A percentile compares a stretch with the other conserved stretches of the same genome.
Conservation (phyloP, 495 filamentous ascomycete species). For the Penicillium psychrofluorescens region DNA sequence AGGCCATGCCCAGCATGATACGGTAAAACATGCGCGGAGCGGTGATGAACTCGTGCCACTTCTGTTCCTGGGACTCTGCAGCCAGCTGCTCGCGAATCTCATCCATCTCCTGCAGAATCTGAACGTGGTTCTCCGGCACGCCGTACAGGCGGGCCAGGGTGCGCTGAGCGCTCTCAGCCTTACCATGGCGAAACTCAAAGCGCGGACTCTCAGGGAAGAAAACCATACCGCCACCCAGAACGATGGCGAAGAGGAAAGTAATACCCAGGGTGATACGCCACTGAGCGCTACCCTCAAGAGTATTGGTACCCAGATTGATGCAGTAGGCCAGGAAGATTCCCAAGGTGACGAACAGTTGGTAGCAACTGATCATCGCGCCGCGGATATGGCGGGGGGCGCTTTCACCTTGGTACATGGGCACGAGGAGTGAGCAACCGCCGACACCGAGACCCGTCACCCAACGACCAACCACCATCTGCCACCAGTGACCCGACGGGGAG, state of each 20-base stretch:
- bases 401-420: slow-evolving; percentile 71
- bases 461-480: slow-evolving; percentile 47
- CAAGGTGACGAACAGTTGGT: slow-evolving; percentile 83
- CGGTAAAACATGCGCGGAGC: slow-evolving; percentile 69
- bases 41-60: slow-evolving; percentile 63
- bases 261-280: slow-evolving; percentile 79
- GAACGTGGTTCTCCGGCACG: slow-evolving; percentile 53
- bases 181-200: slow-evolving; percentile 58
- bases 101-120: slow-evolving; percentile 60
- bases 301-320: slow-evolving; percentile 70
- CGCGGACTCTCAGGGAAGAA: slow-evolving; percentile 68
- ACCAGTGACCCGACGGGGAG: slow-evolving; percentile 43
- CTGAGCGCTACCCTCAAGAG: slow-evolving; percentile 38
- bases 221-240: slow-evolving; percentile 66
- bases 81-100: slow-evolving; percentile 55
- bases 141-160: slow-evolving; percentile 68
- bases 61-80: slow-evolving; percentile 47
- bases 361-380: slow-evolving; percentile 61
- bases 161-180: slow-evolving; percentile 51
- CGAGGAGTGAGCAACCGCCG: slow-evolving; percentile 59
- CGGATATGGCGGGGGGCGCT: slow-evolving; percentile 59
- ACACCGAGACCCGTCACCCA: slow-evolving; percentile 62
- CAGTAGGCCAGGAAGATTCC: slow-evolving; percentile 77
- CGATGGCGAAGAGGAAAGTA: slow-evolving; percentile 64
- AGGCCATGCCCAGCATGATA: slow-evolving; percentile 55